These are phyloP conservation scores for Calonectria ilicicola DNA, from an alignment of 2,329 filamentous ascomycete genomes.

Conservation along the genomic window DNA sequence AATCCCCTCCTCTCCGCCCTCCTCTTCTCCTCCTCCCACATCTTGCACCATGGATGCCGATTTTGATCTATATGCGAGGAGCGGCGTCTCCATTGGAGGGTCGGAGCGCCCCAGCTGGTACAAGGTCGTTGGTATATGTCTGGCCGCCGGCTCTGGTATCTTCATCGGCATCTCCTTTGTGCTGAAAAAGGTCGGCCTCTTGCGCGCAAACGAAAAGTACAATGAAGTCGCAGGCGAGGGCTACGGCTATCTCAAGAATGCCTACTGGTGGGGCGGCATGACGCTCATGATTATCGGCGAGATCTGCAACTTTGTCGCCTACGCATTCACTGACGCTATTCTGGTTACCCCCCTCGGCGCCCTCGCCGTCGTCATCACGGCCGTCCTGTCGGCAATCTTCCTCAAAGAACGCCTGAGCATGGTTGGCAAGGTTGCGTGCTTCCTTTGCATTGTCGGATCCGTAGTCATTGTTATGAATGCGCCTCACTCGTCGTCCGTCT, in stretches of 20 bases:
- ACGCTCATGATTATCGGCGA: slow-evolving; percentile 96
- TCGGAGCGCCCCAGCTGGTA: slow-evolving; percentile 66
- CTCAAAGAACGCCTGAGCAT: slow-evolving; percentile 95
- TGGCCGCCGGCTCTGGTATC: slow-evolving; percentile 87
- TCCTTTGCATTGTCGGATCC: slow-evolving; percentile 92
- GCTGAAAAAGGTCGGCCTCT: slow-evolving; percentile 90
- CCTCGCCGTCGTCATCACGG: slow-evolving; percentile 91
- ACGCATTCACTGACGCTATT: slow-evolving; percentile 96
- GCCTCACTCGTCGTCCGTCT: slow-evolving; percentile 85
- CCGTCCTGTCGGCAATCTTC: slow-evolving; percentile 92
- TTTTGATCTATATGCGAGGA: slow-evolving; percentile 37
- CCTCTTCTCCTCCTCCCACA: slow-evolving; percentile 1
- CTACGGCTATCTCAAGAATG: slow-evolving; percentile 96
- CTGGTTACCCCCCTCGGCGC: slow-evolving; percentile 93
- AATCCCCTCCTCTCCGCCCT: slow-evolving; percentile 12
- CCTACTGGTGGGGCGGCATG: slow-evolving; percentile 97
- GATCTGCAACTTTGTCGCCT: slow-evolving; percentile 96
- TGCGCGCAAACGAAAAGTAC: slow-evolving; percentile 96
- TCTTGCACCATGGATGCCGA: slow-evolving; percentile 34
- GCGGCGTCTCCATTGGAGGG: slow-evolving; percentile 29
- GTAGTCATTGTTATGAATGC: slow-evolving; percentile 96
- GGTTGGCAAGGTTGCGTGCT: slow-evolving; percentile 95
- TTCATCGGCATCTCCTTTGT: slow-evolving; percentile 98
- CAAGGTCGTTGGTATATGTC: slow-evolving; percentile 87
- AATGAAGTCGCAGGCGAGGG: slow-evolving; percentile 95